Base-by-base conservation (phyloP, 1,284 basidiomycete species). In the Acaromyces ingoldii region DNA sequence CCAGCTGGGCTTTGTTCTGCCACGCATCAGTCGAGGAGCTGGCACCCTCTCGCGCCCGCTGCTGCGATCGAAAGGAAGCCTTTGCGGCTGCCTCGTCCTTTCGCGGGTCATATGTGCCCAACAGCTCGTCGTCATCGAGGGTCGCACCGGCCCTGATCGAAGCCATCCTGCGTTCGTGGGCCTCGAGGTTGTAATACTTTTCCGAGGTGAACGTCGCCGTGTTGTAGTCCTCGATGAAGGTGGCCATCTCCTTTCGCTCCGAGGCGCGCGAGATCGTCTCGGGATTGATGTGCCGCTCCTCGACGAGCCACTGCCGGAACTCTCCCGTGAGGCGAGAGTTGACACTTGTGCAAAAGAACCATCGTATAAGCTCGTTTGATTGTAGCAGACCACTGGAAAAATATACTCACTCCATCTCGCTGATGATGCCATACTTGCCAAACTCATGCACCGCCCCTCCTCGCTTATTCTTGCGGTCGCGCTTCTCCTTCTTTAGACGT, bases 141-240 rank as follows among this genome's bases (percentile, higher is more conserved):
- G 54, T 55, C 38, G 56, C 57, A 29, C 57, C 57, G 22, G 49
- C 28, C 3, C 57, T 30, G 13, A 59, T 59, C 30, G 42, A 19
- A 7, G 40, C 54, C 50, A 59, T 47, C 22, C 40, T 13, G 7
- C 48, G 33, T 28, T 59, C 57, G 49, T 57, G 55, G 7, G 34
- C 38, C 15, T 58, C 57, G 7, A 59, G 45, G 36, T 59, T 44
- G 49, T 59, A 59, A 25, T 57, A 59, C 34, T 59, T 59, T 13
- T 52, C 49, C n/a, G 19, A 24, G 4, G 57, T 40, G 6, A 59
- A 34, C 4, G 57, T 59, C 19, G 57, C 57, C 6, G 57, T 59
- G 39, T 59, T 59, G 43, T 30, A 59, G 47, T 57, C 54, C 34
- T 59, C 57, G 34, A 59, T 40, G 33, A 59, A 59, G 10, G 17